Evolutionary conservation across 345 rosid species (phyloP).

Genomic region (Dimocarpus longan): DNA sequence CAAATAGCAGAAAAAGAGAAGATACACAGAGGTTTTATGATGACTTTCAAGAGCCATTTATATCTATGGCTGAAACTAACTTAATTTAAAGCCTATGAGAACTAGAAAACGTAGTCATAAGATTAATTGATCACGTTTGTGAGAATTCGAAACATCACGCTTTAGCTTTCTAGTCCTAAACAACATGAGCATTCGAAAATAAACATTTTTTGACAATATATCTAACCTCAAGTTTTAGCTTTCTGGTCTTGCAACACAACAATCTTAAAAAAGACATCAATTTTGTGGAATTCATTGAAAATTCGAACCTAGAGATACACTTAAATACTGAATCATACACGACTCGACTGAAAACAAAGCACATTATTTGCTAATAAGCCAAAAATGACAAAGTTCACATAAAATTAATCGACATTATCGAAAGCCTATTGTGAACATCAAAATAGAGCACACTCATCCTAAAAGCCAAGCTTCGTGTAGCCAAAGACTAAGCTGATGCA

Average conservation of each 20-base stretch:
- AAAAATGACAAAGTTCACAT: neutral
- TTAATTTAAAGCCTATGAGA: neutral
- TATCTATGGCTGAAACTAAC: too few species aligned
- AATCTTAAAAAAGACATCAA: neutral
- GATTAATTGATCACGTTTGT: neutral
- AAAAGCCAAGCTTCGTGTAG: constrained; percentile 90
- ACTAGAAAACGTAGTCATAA: neutral
- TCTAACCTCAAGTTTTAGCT: neutral
- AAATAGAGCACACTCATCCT: constrained; percentile 96
- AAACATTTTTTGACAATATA: neutral
- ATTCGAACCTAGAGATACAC: neutral
- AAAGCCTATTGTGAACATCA: constrained; percentile 63
- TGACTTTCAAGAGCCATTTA: too few species aligned
- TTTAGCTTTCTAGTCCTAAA: neutral
- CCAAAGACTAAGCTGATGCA: constrained; percentile 77
- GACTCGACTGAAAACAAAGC: neutral
- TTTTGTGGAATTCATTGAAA: neutral
- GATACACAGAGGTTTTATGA: too few species aligned
- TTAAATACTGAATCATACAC: neutral
- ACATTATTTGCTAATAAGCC: neutral
- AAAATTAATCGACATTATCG: constrained; percentile 4
- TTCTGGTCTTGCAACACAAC: neutral
- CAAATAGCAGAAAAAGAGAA: too few species aligned
- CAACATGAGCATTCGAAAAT: neutral
- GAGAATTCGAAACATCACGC: neutral